These are phyloP conservation scores for Stephania yunnanensis DNA, from an alignment of 164 flowering plant genomes.

Conservation along the genomic window DNA sequence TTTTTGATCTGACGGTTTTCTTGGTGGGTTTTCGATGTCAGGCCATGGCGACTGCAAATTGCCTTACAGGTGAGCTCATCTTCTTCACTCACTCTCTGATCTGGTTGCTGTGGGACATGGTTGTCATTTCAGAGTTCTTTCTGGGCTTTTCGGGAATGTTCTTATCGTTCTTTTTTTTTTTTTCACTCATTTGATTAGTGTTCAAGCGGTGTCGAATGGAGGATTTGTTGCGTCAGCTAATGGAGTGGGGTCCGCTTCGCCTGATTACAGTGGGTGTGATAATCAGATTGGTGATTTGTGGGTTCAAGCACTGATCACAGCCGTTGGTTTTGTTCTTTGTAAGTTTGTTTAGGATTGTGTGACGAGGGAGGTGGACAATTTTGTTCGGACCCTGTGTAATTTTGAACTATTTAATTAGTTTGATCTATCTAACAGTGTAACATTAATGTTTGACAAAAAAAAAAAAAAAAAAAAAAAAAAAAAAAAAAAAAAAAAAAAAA, in stretches of 20 bases:
- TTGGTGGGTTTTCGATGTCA: constrained; percentile 22
- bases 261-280: neutral
- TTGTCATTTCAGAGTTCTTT: neutral
- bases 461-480: no score
- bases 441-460: no score
- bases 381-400: no score
- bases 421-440: no score
- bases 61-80: constrained; percentile 49
- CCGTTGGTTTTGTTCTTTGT: neutral
- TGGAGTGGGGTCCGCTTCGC: neutral
- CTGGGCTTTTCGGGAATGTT: neutral
- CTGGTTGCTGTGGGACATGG: neutral
- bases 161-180: neutral
- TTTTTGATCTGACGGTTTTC: neutral
- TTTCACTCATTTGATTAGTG: neutral
- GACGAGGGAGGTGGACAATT: no score
- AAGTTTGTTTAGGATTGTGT: neutral
- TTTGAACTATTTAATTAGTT: no score
- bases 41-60: constrained; percentile 66
- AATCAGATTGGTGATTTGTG: neutral
- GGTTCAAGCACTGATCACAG: neutral
- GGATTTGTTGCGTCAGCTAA: neutral
- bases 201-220: neutral
- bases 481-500: no score
- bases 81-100: neutral